Percentiles rank a stretch among this genome's conserved stretches.
Evolutionary conservation across 2,329 filamentous ascomycete genomes (phyloP).

Genomic region (Fonsecaea erecta): DNA sequence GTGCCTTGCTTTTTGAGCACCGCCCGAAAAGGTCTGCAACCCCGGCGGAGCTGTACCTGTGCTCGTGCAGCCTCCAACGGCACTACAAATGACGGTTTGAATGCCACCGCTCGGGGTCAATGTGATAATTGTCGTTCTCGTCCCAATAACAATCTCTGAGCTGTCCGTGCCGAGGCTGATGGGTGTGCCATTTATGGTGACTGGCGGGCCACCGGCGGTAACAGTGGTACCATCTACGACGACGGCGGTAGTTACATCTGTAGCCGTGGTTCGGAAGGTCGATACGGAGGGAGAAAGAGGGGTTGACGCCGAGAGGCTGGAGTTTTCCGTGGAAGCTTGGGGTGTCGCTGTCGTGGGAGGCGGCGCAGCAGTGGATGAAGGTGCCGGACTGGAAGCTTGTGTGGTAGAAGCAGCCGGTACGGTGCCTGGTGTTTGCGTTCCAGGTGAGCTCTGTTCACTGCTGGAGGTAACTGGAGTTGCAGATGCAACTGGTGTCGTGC

Average conservation of each 20-base stretch:
- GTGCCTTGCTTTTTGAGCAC: background rate
- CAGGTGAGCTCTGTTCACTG: background rate
- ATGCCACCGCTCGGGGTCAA: background rate
- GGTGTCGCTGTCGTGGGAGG: background rate
- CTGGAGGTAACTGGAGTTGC: too few relatives aligned
- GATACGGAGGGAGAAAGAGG: background rate
- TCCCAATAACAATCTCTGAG: background rate
- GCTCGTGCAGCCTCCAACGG: background rate
- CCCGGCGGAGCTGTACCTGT: background rate
- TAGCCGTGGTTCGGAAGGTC: background rate
- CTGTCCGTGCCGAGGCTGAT: background rate
- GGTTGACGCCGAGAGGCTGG: background rate
- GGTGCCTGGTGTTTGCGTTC: background rate
- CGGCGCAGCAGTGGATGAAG: background rate
- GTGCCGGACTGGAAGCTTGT: background rate
- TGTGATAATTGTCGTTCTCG: background rate
- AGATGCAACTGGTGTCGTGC: too few relatives aligned
- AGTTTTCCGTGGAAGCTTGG: background rate
- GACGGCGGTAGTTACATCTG: background rate
- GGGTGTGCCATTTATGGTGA: background rate
- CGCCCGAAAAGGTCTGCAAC: background rate
- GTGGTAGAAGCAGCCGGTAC: background rate
- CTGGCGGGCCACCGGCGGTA: background rate
- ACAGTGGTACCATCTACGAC: background rate
- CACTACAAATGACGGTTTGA: background rate